Conservation (phyloP, 2,329 filamentous ascomycete species). For the Claviceps sp. region DNA sequence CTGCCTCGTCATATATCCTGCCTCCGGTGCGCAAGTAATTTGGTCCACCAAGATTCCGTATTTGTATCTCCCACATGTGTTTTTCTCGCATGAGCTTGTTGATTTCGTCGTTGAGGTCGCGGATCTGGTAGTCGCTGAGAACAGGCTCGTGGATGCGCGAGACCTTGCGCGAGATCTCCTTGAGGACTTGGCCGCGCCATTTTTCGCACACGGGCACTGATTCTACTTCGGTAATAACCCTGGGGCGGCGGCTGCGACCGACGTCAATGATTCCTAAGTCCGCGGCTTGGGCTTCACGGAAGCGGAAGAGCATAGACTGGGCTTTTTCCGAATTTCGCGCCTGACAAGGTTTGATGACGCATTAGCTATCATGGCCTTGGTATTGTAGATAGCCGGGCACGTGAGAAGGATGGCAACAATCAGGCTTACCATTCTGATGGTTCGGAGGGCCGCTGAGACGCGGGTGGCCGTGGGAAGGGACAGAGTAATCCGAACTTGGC, state of each 20-base stretch:
- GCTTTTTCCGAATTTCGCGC: slow-evolving; percentile 97
- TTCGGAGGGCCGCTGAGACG: background rate
- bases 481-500: background rate
- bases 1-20: slow-evolving; percentile 60
- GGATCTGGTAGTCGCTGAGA: slow-evolving; percentile 92
- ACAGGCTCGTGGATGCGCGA: slow-evolving; percentile 85
- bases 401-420: background rate
- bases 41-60: slow-evolving; percentile 86
- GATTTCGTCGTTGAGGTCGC: slow-evolving; percentile 97
- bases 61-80: slow-evolving; percentile 97
- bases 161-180: slow-evolving; percentile 94
- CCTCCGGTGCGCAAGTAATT: slow-evolving; percentile 79
- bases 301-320: slow-evolving; percentile 99
- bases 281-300: slow-evolving; percentile 91
- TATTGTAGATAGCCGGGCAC: background rate
- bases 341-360: slow-evolving; percentile 27
- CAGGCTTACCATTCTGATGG: slow-evolving; percentile 1
- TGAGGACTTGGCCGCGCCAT: slow-evolving; percentile 95
- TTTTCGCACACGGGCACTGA: slow-evolving; percentile 83
- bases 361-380: background rate
- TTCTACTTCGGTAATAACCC: slow-evolving; percentile 76
- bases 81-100: slow-evolving; percentile 99
- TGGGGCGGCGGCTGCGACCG: slow-evolving; percentile 77
- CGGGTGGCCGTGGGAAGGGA: background rate
- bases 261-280: slow-evolving; percentile 94